Evolutionary conservation across 192 early-diverging fungal species (phyloP).

Genomic region (Coemansia sp.): DNA sequence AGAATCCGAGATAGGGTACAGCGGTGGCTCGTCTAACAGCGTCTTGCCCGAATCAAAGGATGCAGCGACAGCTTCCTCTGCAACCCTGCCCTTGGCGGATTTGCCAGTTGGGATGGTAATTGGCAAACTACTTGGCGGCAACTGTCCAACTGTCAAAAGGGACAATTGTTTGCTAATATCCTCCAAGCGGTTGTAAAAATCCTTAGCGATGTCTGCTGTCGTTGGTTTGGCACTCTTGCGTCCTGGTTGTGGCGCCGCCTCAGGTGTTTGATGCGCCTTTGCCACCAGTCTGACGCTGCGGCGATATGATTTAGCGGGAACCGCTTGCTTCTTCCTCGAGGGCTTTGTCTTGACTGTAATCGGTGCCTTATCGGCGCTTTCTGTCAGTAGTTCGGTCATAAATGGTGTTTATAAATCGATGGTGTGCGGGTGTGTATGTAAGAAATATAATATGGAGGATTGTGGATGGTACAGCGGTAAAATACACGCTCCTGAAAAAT

Average conservation of each 20-base stretch:
- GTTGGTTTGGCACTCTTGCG: background rate
- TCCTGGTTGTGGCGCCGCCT: background rate
- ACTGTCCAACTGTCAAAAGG: conserved; percentile 1
- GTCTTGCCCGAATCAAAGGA: conserved; percentile 30
- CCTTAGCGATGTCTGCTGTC: background rate
- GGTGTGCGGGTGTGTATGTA: background rate
- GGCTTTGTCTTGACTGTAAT: background rate
- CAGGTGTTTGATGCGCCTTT: conserved; percentile 9
- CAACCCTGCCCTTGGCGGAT: background rate
- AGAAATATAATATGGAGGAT: background rate
- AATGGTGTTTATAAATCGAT: background rate
- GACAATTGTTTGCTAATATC: conserved; percentile 27
- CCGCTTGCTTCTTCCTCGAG: conserved; percentile 1
- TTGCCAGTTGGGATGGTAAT: background rate
- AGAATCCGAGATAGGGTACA: conserved; percentile 6
- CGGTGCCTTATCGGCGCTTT: background rate
- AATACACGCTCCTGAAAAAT: background rate
- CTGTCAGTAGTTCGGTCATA: background rate
- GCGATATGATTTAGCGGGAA: conserved; percentile 16
- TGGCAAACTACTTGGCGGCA: background rate
- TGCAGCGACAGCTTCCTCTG: background rate
- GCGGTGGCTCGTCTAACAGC: background rate
- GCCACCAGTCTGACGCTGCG: conserved; percentile 25
- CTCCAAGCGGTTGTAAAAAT: conserved; percentile 23
- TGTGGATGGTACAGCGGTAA: background rate